Base-by-base conservation (phyloP, 225 moss, liverwort and hornwort species). In the Polytrichum formosum region DNA sequence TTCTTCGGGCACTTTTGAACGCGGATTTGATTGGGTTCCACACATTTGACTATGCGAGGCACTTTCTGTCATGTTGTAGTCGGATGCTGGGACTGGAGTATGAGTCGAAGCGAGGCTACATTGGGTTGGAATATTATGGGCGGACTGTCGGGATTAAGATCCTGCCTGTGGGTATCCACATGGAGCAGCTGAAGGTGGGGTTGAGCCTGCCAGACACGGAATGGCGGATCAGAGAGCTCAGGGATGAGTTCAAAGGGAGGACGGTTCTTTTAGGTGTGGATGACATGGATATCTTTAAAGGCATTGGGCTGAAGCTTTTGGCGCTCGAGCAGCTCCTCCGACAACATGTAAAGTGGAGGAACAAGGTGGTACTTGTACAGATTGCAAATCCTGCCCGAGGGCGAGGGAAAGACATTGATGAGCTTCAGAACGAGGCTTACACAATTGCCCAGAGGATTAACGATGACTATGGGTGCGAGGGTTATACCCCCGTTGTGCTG, bases 251-350 rank as follows among this genome's bases (percentile, higher is more conserved):
- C n/a, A 71, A 82, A 4, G 84, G 89, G 21, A 87, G 80, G 56
- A 91, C 83, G 6, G 92, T 95, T 4, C 72, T 92, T 9, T 83
- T 95, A 5, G 95, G 95, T 5, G 95, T 95, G 2, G 95, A 95
- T 63, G 95, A 95, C 71, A 95, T 95, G 95, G 95, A 95, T 13
- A 88, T 95, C 10, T 95, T 95, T 62, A 95, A 95, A 66, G 95
- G 95, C 31, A 92, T 95, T 54, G 91, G 91, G 7, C 76, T 95
- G 54, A 95, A 95, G 77, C 77, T 95, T n/a, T 70, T 95, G 46
- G 95, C 95, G 2, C 80, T 95, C 21, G 95, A 95, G 76, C 87
- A 92, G 83, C 83, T 95, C 69, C 84, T 95, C 31, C 77, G 73
- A 31, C 71, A 84, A 88, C 95, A 95, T 53, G 73, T 76, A 29